These are phyloP conservation scores for Coemansia nantahalensis DNA, from an alignment of 192 early-diverging fungal species.

Conservation along the genomic window DNA sequence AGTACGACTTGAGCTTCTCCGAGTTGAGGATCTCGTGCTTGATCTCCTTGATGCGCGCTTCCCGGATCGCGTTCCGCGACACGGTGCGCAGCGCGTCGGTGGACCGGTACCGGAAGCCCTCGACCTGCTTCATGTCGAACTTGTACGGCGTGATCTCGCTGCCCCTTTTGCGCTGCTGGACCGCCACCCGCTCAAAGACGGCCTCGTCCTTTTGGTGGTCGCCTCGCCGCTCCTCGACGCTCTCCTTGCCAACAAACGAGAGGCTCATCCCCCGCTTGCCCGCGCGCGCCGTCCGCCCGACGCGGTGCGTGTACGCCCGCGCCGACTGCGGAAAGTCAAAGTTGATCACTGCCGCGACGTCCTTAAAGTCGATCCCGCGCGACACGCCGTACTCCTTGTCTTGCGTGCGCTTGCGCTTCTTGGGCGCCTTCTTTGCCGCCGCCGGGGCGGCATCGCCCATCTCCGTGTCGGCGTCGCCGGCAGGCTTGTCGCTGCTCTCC, in stretches of 20 bases:
- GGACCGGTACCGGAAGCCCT: slow-evolving; percentile 89
- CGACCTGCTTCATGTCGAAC: slow-evolving; percentile 87
- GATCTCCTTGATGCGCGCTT: slow-evolving; percentile 93
- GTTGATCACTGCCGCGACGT: slow-evolving; percentile 92
- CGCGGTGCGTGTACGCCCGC: slow-evolving; percentile 87
- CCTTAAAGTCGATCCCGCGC: slow-evolving; percentile 94
- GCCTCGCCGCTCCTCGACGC: slow-evolving; percentile 18
- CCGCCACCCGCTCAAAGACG: slow-evolving; percentile 72
- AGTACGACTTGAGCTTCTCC: slow-evolving; percentile 94
- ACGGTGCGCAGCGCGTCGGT: slow-evolving; percentile 82
- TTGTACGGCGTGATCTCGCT: slow-evolving; percentile 69
- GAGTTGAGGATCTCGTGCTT: slow-evolving; percentile 94
- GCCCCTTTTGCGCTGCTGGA: slow-evolving; percentile 58
- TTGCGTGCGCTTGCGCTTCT: slow-evolving; percentile 52
- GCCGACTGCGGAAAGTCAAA: slow-evolving; percentile 92
- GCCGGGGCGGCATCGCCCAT: slow-evolving; percentile 18
- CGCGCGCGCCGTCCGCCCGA: slow-evolving; percentile 93
- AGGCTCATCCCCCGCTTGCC: slow-evolving; percentile 86
- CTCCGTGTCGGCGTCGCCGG: too few species aligned
- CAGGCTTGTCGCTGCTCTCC: too few species aligned
- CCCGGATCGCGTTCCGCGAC: slow-evolving; percentile 71
- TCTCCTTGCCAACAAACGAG: slow-evolving; percentile 72
- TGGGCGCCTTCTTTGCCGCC: slow-evolving; percentile 13
- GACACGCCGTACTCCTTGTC: slow-evolving; percentile 94
- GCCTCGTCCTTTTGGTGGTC: slow-evolving; percentile 57